These are phyloP conservation scores for Cyclotella kingstonii DNA, from an alignment of 108 stramenopile genomes.

Conservation along the genomic window DNA sequence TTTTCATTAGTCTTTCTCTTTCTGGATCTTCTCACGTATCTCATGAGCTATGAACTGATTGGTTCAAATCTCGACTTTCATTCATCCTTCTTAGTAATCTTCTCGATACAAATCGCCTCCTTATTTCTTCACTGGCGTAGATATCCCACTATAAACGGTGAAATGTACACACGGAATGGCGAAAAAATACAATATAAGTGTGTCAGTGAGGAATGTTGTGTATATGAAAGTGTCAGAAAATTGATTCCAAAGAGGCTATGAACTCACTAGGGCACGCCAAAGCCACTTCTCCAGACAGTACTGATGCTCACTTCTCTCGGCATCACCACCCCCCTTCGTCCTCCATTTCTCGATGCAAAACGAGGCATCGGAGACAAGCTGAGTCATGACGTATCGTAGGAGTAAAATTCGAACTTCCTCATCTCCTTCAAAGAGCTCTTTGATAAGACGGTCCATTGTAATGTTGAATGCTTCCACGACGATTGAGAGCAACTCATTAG, in stretches of 20 bases:
- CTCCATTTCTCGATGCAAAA: conserved; percentile 72
- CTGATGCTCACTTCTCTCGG: conserved; percentile 48
- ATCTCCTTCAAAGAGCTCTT: conserved; percentile 65
- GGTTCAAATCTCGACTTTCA: not conserved
- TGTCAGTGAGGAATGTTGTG: not conserved
- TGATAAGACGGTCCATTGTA: conserved; percentile 53
- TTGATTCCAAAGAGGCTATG: not conserved
- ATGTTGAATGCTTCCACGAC: conserved; percentile 64
- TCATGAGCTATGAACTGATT: too few relatives aligned
- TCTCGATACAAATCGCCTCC: conserved; percentile 23
- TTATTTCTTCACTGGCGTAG: conserved; percentile 29
- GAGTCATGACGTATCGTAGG: conserved; percentile 59
- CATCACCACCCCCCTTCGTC: conserved; percentile 67
- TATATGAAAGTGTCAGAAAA: not conserved
- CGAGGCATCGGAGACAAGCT: conserved; percentile 65
- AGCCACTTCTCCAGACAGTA: conserved; percentile 53
- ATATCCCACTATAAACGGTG: conserved; percentile 29
- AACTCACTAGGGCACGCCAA: conserved; percentile 53
- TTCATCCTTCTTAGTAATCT: not conserved
- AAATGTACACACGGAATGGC: too few relatives aligned
- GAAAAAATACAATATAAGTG: not conserved
- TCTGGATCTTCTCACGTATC: too few relatives aligned
- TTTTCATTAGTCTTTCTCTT: too few relatives aligned
- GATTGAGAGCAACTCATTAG: conserved; percentile 51
- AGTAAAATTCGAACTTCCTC: conserved; percentile 56